Evolutionary conservation across 371 early-diverging fungal species (phyloP).

Genomic region (Sporodiniella umbellata): DNA sequence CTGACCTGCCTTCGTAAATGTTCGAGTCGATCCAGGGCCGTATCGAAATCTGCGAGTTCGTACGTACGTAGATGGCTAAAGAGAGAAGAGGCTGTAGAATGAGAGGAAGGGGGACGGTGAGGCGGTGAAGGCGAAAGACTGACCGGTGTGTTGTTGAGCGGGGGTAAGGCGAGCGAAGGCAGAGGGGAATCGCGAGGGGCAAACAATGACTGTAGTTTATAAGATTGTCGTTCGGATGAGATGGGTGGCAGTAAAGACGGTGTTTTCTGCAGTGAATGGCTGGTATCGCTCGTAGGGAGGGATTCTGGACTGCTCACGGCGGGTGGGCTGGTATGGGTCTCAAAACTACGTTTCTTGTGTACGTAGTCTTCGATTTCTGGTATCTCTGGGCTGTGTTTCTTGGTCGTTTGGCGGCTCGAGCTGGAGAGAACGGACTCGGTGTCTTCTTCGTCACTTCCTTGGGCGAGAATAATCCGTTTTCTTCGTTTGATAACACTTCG

Average conservation of each 20-base stretch:
- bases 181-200: slow-evolving; percentile 12
- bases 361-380: slow-evolving; percentile 35
- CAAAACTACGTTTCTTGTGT: slow-evolving; percentile 5
- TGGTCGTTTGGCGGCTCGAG: background rate
- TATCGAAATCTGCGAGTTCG: slow-evolving; percentile 31
- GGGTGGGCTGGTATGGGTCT: background rate
- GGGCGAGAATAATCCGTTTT: slow-evolving; percentile 60
- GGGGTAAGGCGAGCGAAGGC: too few relatives aligned
- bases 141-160: too few relatives aligned
- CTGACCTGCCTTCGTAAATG: slow-evolving; percentile 29
- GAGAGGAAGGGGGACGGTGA: slow-evolving; percentile 16
- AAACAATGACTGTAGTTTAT: slow-evolving; percentile 22
- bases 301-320: background rate
- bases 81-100: slow-evolving; percentile 4
- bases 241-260: slow-evolving; percentile 22
- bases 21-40: slow-evolving; percentile 18
- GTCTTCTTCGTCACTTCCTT: slow-evolving; percentile 18
- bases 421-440: background rate
- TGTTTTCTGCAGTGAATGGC: background rate
- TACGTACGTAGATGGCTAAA: background rate
- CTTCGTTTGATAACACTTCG: slow-evolving; percentile 82
- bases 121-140: slow-evolving; percentile 6
- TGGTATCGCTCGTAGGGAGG: background rate
- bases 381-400: slow-evolving; percentile 5
- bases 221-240: slow-evolving; percentile 24